A percentile compares a stretch with the other conserved stretches of the same genome.
These are phyloP conservation scores for Nadsonia fulvescens DNA, from an alignment of 805 yeast genomes.

Conservation along the genomic window DNA sequence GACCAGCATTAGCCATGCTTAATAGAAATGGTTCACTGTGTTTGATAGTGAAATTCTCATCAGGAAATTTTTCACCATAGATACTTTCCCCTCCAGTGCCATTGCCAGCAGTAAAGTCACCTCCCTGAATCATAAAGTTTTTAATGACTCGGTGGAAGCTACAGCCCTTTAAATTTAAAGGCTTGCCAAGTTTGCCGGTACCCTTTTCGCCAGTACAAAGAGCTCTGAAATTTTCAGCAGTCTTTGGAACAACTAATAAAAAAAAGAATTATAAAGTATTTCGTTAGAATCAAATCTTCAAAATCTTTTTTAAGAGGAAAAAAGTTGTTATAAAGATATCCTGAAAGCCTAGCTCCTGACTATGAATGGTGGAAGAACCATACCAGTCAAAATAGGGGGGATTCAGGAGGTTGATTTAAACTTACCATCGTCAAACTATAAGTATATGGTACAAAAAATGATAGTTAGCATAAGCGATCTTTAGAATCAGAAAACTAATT, in stretches of 20 bases:
- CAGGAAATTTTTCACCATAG: conserved; percentile 54
- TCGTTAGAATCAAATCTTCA: too few species aligned
- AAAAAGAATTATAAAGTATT: too few species aligned
- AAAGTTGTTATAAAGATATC: too few species aligned
- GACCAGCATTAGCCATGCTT: conserved; percentile 67
- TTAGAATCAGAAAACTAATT: too few species aligned
- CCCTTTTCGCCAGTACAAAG: conserved; percentile 67
- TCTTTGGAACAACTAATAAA: conserved; percentile 77
- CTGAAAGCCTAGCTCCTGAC: too few species aligned
- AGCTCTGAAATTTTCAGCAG: conserved; percentile 76
- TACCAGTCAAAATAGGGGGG: too few species aligned
- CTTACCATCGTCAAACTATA: too few species aligned
- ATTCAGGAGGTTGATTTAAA: too few species aligned
- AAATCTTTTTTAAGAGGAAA: too few species aligned
- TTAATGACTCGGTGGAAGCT: conserved; percentile 59
- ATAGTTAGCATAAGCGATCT: too few species aligned
- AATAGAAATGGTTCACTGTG: conserved; percentile 45
- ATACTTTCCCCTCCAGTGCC: conserved; percentile 71
- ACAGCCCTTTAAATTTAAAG: conserved; percentile 45
- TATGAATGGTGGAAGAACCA: too few species aligned
- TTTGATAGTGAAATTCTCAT: conserved; percentile 52
- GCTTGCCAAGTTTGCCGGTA: conserved; percentile 39
- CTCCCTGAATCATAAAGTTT: conserved; percentile 73
- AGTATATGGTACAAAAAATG: too few species aligned
- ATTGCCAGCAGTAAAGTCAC: conserved; percentile 46